Evolutionary conservation across 257 asterid genomes (phyloP).

Genomic region (Salvia splendens): DNA sequence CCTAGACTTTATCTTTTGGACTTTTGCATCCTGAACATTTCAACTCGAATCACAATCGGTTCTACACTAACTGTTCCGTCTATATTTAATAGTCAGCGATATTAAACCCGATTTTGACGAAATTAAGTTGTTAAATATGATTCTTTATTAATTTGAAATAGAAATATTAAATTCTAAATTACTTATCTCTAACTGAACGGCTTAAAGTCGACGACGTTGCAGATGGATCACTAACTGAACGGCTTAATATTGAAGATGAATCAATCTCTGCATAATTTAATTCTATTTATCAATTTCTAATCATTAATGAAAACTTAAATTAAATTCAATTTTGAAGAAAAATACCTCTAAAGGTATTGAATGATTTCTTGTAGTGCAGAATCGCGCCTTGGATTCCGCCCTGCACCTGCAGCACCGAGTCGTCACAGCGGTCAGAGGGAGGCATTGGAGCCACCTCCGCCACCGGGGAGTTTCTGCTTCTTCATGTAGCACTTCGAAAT

Average conservation of each 20-base stretch:
- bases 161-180: too few species aligned
- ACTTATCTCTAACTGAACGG: too few species aligned
- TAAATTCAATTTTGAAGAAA: neutral
- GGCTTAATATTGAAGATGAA: conserved; percentile 41
- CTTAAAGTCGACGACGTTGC: conserved; percentile 15
- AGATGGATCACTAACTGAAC: conserved; percentile 70
- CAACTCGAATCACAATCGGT: too few species aligned
- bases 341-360: conserved; percentile 70
- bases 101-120: too few species aligned
- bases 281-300: neutral
- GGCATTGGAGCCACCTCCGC: conserved; percentile 36
- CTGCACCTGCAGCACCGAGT: conserved; percentile 70
- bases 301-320: neutral
- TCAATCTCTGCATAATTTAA: conserved; percentile 43
- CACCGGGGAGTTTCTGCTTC: conserved; percentile 52
- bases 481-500: conserved; percentile 74
- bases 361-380: conserved; percentile 83
- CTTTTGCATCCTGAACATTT: too few species aligned
- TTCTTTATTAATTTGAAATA: too few species aligned
- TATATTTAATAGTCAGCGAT: too few species aligned
- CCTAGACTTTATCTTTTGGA: too few species aligned
- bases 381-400: conserved; percentile 92
- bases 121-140: too few species aligned
- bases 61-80: too few species aligned
- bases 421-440: conserved; percentile 65